These are phyloP conservation scores for Rutstroemia sp. DNA, from an alignment of 2,329 filamentous ascomycete genomes.

Conservation along the genomic window DNA sequence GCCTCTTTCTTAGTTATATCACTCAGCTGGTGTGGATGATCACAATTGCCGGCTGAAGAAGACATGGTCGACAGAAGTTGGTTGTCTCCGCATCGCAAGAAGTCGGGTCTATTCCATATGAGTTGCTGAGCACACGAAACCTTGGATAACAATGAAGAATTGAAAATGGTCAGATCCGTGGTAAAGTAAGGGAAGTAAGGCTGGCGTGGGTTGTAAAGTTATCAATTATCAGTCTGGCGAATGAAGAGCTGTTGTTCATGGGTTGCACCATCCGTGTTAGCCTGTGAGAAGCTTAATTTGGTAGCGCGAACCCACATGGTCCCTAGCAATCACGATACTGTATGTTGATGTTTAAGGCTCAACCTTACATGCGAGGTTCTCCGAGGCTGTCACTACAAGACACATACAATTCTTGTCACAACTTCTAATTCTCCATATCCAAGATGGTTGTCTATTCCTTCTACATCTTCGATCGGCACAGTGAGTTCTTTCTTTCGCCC, in stretches of 20 bases:
- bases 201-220: neutral
- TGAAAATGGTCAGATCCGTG: neutral
- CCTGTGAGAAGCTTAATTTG: conserved; percentile 6
- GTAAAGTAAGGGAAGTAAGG: neutral
- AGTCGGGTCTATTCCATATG: neutral
- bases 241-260: conserved; percentile 5
- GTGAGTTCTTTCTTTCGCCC: conserved; percentile 43
- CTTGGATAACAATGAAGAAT: neutral
- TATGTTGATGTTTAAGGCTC: neutral
- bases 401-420: neutral
- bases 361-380: neutral
- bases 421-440: neutral
- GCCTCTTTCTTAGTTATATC: conserved; percentile 23
- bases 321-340: neutral
- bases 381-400: neutral
- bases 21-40: conserved; percentile 17
- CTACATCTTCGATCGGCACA: conserved; percentile 98
- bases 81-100: conserved; percentile 10
- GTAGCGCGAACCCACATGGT: conserved; percentile 6
- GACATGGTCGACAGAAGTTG: conserved; percentile 13
- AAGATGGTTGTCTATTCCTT: conserved; percentile 92
- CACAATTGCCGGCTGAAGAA: conserved; percentile 12
- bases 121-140: neutral
- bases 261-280: neutral
- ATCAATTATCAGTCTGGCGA: neutral